These are phyloP conservation scores for Podospora appendiculata DNA, from an alignment of 495 filamentous ascomycete genomes.

Conservation along the genomic window DNA sequence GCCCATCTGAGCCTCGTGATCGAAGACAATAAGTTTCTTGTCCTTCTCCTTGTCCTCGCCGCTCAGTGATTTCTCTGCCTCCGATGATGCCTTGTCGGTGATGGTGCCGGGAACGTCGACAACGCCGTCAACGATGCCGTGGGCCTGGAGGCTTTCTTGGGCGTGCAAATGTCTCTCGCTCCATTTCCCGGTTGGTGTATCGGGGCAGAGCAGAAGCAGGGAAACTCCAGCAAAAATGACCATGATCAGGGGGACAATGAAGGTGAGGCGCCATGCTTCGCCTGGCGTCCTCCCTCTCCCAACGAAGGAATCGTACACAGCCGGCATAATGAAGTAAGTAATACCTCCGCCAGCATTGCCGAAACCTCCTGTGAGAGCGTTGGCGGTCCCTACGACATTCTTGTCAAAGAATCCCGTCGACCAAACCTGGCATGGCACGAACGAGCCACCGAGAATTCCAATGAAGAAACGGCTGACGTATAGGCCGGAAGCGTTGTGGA, in stretches of 20 bases:
- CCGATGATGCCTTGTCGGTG: constrained; percentile 40
- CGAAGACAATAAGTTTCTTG: constrained; percentile 20
- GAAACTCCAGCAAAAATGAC: constrained; percentile 55
- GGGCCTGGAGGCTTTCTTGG: constrained; percentile 35
- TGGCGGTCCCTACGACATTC: constrained; percentile 86
- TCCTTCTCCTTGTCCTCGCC: constrained; percentile 14
- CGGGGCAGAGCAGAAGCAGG: constrained; percentile 70
- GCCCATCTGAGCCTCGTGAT: constrained; percentile 45
- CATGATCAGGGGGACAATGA: constrained; percentile 75
- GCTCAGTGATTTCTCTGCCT: constrained; percentile 26
- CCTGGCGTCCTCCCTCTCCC: constrained; percentile 49
- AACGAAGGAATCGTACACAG: constrained; percentile 78
- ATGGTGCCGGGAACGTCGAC: constrained; percentile 48
- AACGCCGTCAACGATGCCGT: constrained; percentile 26
- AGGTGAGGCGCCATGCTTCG: constrained; percentile 76
- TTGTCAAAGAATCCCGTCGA: constrained; percentile 94
- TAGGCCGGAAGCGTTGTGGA: constrained; percentile 61
- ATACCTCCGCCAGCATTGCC: constrained; percentile 92
- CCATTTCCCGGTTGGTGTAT: constrained; percentile 82
- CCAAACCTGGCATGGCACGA: constrained; percentile 96
- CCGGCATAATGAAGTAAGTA: constrained; percentile 88
- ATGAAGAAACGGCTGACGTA: constrained; percentile 83
- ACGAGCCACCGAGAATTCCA: constrained; percentile 82
- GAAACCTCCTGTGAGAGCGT: constrained; percentile 76
- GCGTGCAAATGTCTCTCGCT: constrained; percentile 53